These are phyloP conservation scores for Tinospora cordifolia DNA, from an alignment of 164 flowering plant genomes.

Conservation along the genomic window DNA sequence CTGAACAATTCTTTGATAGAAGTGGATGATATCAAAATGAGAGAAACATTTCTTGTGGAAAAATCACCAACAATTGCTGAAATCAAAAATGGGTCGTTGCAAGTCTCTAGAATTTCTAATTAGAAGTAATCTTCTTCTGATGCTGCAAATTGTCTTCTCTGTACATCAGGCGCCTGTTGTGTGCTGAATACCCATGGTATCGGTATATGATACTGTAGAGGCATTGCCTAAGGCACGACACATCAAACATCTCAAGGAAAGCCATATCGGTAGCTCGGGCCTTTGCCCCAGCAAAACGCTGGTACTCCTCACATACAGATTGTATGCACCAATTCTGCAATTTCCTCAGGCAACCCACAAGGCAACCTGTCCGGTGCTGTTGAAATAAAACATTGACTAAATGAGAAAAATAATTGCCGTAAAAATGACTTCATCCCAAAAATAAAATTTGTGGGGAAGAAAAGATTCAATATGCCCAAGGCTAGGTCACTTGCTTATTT, in stretches of 20 bases:
- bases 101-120: slow-evolving; percentile 11
- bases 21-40: background rate
- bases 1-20: background rate
- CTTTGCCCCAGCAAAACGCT: slow-evolving; percentile 59
- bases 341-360: slow-evolving; percentile 79
- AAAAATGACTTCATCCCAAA: background rate
- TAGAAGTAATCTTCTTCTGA: slow-evolving; percentile 36
- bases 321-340: slow-evolving; percentile 74
- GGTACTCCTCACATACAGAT: slow-evolving; percentile 70
- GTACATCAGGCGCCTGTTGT: slow-evolving; percentile 53
- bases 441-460: background rate
- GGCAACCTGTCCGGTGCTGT: slow-evolving; percentile 87
- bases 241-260: slow-evolving; percentile 59
- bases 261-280: slow-evolving; percentile 50
- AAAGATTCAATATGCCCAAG: no score
- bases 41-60: background rate
- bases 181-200: slow-evolving; percentile 58
- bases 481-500: no score
- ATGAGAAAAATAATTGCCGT: background rate
- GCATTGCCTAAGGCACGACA: slow-evolving; percentile 41
- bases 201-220: slow-evolving; percentile 60
- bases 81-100: background rate
- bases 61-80: slow-evolving; percentile 8
- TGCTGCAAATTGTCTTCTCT: slow-evolving; percentile 43
- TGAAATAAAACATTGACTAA: slow-evolving; percentile 4